phyloP scores from a whole-genome alignment of 1,284 basidiomycete genomes.

The Naganishia sp. region DNA sequence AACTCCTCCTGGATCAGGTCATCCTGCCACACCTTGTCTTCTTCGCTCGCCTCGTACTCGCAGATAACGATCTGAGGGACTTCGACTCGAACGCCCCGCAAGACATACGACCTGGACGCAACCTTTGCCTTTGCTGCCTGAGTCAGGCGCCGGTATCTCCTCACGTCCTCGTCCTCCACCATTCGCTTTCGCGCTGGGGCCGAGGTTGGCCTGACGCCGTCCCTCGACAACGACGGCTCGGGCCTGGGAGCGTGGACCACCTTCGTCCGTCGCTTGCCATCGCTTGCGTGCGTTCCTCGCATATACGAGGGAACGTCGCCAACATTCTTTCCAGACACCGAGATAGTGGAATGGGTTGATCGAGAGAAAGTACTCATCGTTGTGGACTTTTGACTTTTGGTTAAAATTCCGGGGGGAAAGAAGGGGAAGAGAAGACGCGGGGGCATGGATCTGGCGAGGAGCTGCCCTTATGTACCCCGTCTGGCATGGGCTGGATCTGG shows the following conservation, averaged over 20 bases:
- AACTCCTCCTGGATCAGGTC: background rate
- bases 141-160: constrained; percentile 8
- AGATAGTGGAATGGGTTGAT: background rate
- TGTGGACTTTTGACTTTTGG: background rate
- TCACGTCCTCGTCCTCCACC: background rate
- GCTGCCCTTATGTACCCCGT: background rate
- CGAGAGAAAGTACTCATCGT: background rate
- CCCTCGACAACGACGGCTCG: background rate
- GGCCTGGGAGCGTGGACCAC: background rate
- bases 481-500: background rate
- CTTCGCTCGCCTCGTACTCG: background rate
- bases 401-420: background rate
- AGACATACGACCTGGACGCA: constrained; percentile 1
- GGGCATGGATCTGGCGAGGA: background rate
- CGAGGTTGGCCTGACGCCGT: background rate
- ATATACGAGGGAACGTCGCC: constrained; percentile 20
- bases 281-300: constrained; percentile 12
- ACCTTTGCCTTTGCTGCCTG: constrained; percentile 9
- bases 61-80: constrained; percentile 4
- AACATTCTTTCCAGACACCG: background rate
- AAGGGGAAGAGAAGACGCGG: background rate
- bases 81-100: background rate
- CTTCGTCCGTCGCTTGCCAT: background rate
- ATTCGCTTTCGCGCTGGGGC: background rate
- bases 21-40: background rate